Conservation (phyloP, 1,284 basidiomycete genomes). For the Heterobasidion irregulare region DNA sequence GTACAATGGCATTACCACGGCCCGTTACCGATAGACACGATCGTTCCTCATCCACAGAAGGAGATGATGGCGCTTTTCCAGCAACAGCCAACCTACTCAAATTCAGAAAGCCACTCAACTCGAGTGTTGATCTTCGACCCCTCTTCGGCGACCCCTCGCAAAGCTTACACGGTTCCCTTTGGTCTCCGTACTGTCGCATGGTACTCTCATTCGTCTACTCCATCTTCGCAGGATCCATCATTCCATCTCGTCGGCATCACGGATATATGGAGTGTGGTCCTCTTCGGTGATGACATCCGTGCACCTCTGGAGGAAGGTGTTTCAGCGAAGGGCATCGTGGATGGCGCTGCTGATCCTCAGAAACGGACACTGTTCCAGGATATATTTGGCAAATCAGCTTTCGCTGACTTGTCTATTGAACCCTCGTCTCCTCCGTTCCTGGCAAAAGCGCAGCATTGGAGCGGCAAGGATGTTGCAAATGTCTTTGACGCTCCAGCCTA, state of each 20-base stretch:
- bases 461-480: constrained; percentile 30
- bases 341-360: constrained; percentile 17
- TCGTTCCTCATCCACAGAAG: constrained; percentile 47
- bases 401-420: constrained; percentile 26
- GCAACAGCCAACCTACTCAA: constrained; percentile 19
- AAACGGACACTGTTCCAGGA: constrained; percentile 74
- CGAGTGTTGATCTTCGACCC: constrained; percentile 40
- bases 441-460: constrained; percentile 23
- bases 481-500: constrained; percentile 74
- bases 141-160: constrained; percentile 33
- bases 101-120: constrained; percentile 24
- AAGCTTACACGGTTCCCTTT: constrained; percentile 48
- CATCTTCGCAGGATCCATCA: constrained; percentile 19
- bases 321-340: constrained; percentile 34
- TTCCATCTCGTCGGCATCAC: constrained; percentile 63
- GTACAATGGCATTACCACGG: constrained; percentile 52
- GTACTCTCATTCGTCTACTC: constrained; percentile 29
- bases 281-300: constrained; percentile 50
- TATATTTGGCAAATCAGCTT: constrained; percentile 70
- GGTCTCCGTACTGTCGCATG: constrained; percentile 41
- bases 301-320: constrained; percentile 32
- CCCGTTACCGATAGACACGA: constrained; percentile 26
- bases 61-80: constrained; percentile 54
- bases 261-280: constrained; percentile 49
- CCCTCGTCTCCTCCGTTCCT: constrained; percentile 14